Conservation (phyloP, 176 grass and related monocot genomes). For the Aegilops umbellulata region DNA sequence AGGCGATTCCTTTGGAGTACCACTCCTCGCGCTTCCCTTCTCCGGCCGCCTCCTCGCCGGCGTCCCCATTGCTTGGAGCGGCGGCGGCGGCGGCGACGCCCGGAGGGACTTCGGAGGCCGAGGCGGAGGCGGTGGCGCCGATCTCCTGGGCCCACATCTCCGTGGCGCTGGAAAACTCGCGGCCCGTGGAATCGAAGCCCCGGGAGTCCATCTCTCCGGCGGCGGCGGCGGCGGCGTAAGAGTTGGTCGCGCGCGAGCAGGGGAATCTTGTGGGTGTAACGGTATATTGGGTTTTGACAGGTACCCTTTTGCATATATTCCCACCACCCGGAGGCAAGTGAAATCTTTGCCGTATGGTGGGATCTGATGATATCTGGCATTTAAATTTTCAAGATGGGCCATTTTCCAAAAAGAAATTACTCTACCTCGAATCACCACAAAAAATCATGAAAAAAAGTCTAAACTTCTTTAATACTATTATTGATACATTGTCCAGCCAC, state of each 20-base stretch:
- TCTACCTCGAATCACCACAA: background rate
- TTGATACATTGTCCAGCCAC: too few species aligned
- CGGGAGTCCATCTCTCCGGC: slow-evolving; percentile 61
- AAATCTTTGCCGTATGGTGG: too few species aligned
- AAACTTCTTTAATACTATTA: too few species aligned
- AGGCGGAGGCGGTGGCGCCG: slow-evolving; percentile 26
- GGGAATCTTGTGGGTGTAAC: background rate
- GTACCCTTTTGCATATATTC: background rate
- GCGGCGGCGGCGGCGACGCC: background rate
- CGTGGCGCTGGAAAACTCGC: slow-evolving; percentile 68
- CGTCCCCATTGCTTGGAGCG: background rate
- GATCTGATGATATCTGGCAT: background rate
- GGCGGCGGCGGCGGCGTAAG: slow-evolving; percentile 13
- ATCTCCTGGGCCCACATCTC: slow-evolving; percentile 94
- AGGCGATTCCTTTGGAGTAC: slow-evolving; percentile 94
- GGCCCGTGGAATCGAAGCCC: slow-evolving; percentile 73
- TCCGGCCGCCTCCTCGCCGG: slow-evolving; percentile 11
- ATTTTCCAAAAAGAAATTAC: too few species aligned
- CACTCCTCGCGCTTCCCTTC: slow-evolving; percentile 62
- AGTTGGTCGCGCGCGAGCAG: background rate
- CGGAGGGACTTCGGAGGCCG: slow-evolving; percentile 7
- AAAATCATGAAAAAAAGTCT: background rate
- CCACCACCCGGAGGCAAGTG: too few species aligned
- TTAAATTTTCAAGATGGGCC: background rate
- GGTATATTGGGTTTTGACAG: background rate